A percentile compares a stretch with the other conserved stretches of the same genome.
Conservation (phyloP, 495 filamentous ascomycete genomes). For the Terfezia claveryi region DNA sequence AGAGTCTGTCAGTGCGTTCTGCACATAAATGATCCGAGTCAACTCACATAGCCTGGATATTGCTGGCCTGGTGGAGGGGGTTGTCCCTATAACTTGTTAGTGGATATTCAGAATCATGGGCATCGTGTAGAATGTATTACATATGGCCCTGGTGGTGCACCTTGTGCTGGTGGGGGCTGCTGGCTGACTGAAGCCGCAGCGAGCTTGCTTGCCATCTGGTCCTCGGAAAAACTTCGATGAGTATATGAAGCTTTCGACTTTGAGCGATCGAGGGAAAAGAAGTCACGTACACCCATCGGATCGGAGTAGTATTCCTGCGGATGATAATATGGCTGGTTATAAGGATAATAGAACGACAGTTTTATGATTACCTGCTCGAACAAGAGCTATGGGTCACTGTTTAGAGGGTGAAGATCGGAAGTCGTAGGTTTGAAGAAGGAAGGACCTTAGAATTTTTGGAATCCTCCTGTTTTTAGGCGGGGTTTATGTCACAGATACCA, state of each 20-base stretch:
- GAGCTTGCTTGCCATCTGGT: conserved; percentile 16
- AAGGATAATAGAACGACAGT: too few relatives aligned
- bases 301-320: background rate
- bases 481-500: too few relatives aligned
- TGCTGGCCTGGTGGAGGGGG: background rate
- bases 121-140: background rate
- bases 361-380: too few relatives aligned
- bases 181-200: conserved; percentile 7
- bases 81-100: background rate
- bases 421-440: too few relatives aligned
- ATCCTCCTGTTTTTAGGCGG: too few relatives aligned
- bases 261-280: background rate
- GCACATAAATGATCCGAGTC: background rate
- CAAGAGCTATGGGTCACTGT: too few relatives aligned
- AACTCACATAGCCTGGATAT: conserved; percentile 15
- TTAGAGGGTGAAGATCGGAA: too few relatives aligned
- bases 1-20: background rate
- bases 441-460: too few relatives aligned
- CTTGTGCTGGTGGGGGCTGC: background rate
- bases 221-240: background rate
- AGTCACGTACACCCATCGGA: background rate
- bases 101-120: conserved; percentile 7
- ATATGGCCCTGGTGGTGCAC: background rate
- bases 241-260: background rate
- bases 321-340: background rate